A percentile compares a stretch with the other conserved stretches of the same genome.
Conservation (phyloP, 106 monocot genomes). For the Cymbidium sinense region DNA sequence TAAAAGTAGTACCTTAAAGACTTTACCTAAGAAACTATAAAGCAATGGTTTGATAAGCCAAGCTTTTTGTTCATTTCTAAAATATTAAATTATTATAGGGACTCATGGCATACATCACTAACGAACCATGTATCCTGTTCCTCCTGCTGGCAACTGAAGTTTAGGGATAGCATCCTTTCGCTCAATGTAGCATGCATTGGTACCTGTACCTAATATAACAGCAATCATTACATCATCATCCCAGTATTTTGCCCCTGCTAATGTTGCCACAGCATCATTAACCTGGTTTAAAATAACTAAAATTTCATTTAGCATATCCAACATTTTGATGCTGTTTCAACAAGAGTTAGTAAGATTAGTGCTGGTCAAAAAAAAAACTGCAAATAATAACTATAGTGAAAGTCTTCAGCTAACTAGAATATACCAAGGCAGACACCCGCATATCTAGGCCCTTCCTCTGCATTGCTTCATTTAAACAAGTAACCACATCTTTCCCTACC, state of each 20-base stretch:
- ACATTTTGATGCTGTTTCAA: too few relatives aligned
- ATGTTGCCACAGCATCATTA: slow-evolving; percentile 62
- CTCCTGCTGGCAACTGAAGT: slow-evolving; percentile 16
- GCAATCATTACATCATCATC: slow-evolving; percentile 62
- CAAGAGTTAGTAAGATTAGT: too few relatives aligned
- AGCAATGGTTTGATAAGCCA: too few relatives aligned
- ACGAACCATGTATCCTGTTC: slow-evolving; percentile 41
- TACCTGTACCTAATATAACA: slow-evolving; percentile 66
- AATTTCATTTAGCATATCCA: not conserved
- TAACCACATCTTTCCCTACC: slow-evolving; percentile 63
- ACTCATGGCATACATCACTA: too few relatives aligned
- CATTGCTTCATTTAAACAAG: slow-evolving; percentile 61
- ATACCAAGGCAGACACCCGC: slow-evolving; percentile 57
- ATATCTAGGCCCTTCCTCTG: slow-evolving; percentile 51
- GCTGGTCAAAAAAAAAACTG: too few relatives aligned
- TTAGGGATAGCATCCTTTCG: slow-evolving; percentile 38
- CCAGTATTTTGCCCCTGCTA: slow-evolving; percentile 63
- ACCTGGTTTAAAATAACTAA: slow-evolving; percentile 26
- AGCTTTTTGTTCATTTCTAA: too few relatives aligned
- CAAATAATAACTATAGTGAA: not conserved
- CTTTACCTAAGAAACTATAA: too few relatives aligned
- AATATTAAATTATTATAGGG: too few relatives aligned
- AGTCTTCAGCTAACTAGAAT: not conserved
- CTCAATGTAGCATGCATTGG: slow-evolving; percentile 72
- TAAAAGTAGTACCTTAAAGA: too few relatives aligned